phyloP scores from a whole-genome alignment of 1,139 yeast genomes.

The Candida sp. region DNA sequence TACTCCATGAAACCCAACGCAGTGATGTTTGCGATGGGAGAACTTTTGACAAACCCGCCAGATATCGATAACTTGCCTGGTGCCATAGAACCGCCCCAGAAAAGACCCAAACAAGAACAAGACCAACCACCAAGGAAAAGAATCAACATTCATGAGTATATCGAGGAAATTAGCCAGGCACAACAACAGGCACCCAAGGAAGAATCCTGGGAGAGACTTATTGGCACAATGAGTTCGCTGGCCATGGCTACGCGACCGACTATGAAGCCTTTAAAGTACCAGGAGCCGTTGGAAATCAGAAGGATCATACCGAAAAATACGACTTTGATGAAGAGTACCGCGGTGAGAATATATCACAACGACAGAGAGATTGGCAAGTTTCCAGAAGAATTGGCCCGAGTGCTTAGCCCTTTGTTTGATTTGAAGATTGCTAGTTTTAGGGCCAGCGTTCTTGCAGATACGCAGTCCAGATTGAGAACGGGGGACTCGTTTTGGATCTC shows the following conservation, averaged over 20 bases:
- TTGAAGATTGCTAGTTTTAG: slow-evolving; percentile 58
- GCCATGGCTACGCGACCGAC: slow-evolving; percentile 91
- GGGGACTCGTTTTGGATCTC: slow-evolving; percentile 77
- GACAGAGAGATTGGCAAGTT: slow-evolving; percentile 75
- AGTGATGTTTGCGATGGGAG: slow-evolving; percentile 31
- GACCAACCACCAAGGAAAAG: slow-evolving; percentile 17
- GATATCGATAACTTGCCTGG: slow-evolving; percentile 12
- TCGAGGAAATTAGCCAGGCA: slow-evolving; percentile 1
- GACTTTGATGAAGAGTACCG: slow-evolving; percentile 26
- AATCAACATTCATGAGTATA: slow-evolving; percentile 17
- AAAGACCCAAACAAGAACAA: not conserved
- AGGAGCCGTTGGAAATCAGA: slow-evolving; percentile 48
- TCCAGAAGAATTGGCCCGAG: slow-evolving; percentile 73
- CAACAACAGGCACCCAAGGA: slow-evolving; percentile 16
- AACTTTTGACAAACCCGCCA: slow-evolving; percentile 24
- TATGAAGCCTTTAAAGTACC: slow-evolving; percentile 51
- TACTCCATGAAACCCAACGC: slow-evolving; percentile 25
- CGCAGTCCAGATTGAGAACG: slow-evolving; percentile 58
- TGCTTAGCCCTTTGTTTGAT: slow-evolving; percentile 70
- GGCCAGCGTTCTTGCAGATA: slow-evolving; percentile 63
- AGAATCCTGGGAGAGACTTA: slow-evolving; percentile 37
- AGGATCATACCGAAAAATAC: slow-evolving; percentile 33
- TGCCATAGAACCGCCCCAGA: slow-evolving; percentile 5
- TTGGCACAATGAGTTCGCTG: slow-evolving; percentile 75
- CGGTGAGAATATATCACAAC: slow-evolving; percentile 32